These are phyloP conservation scores for Podospora pseudoanserina DNA, from an alignment of 495 filamentous ascomycete species.

Conservation along the genomic window DNA sequence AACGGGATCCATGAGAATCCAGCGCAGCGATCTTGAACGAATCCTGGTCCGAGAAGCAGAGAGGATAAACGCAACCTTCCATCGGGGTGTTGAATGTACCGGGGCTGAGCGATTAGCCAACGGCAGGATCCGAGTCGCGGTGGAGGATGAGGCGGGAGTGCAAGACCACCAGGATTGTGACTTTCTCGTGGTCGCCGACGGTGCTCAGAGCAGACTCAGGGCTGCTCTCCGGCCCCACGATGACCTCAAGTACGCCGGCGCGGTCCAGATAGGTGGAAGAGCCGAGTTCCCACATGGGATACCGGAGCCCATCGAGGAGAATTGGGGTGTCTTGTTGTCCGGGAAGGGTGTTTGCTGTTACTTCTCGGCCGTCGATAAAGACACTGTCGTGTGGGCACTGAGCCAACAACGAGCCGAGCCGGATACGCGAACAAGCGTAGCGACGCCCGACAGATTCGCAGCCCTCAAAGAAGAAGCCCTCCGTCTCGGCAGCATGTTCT, in stretches of 20 bases:
- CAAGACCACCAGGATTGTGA: slow-evolving; percentile 33
- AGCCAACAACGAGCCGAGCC: slow-evolving; percentile 23
- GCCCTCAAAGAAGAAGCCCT: slow-evolving; percentile 26
- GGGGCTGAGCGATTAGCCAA: slow-evolving; percentile 19
- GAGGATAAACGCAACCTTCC: slow-evolving; percentile 13
- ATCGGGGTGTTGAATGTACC: slow-evolving; percentile 27
- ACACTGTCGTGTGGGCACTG: slow-evolving; percentile 33
- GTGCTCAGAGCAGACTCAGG: slow-evolving; percentile 39
- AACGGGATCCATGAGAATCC: slow-evolving; percentile 23
- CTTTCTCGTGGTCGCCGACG: slow-evolving; percentile 39
- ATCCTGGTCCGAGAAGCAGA: slow-evolving; percentile 26
- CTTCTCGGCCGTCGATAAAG: slow-evolving; percentile 33
- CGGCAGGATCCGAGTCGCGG: slow-evolving; percentile 9
- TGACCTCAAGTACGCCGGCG: slow-evolving; percentile 32
- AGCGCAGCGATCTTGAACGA: slow-evolving; percentile 23
- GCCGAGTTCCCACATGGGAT: slow-evolving; percentile 26
- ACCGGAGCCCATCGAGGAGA: slow-evolving; percentile 26
- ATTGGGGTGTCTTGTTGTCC: slow-evolving; percentile 34
- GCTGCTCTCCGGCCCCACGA: slow-evolving; percentile 33
- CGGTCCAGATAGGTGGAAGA: slow-evolving; percentile 30
- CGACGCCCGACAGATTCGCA: slow-evolving; percentile 7
- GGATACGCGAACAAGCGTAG: slow-evolving; percentile 4
- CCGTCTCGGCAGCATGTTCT: slow-evolving; percentile 26
- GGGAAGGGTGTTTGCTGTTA: slow-evolving; percentile 35
- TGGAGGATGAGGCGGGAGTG: slow-evolving; percentile 10